phyloP scores from a whole-genome alignment of 495 filamentous ascomycete genomes.

The Lophiostoma macrostomum region DNA sequence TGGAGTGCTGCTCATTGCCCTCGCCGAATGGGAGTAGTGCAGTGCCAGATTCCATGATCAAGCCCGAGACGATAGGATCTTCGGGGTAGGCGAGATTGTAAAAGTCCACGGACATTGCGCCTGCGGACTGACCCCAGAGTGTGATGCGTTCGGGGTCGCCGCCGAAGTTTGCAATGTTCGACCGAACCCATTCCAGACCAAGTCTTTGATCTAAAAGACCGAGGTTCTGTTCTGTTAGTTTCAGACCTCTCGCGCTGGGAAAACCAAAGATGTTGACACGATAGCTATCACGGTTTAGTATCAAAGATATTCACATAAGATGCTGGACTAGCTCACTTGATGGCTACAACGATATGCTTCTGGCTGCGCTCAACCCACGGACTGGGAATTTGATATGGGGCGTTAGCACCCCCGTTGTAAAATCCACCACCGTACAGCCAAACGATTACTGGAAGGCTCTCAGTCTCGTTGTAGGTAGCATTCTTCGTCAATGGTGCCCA shows the following conservation, averaged over 20 bases:
- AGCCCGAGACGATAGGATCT: conserved; percentile 46
- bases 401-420: conserved; percentile 50
- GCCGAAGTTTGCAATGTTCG: conserved; percentile 55
- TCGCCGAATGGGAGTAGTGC: conserved; percentile 35
- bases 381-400: conserved; percentile 46
- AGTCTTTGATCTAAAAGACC: conserved; percentile 66
- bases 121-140: conserved; percentile 53
- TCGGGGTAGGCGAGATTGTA: conserved; percentile 46
- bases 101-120: conserved; percentile 36
- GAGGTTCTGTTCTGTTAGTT: conserved; percentile 42
- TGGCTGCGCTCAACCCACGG: conserved; percentile 46
- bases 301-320: too few species aligned
- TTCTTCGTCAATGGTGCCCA: conserved; percentile 56
- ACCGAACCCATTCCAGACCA: conserved; percentile 37
- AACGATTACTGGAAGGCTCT: conserved; percentile 60
- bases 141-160: conserved; percentile 51
- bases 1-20: conserved; percentile 37
- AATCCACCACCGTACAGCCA: conserved; percentile 69
- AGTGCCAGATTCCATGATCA: conserved; percentile 50
- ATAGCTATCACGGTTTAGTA: conserved; percentile 42
- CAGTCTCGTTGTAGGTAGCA: conserved; percentile 46
- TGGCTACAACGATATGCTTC: conserved; percentile 56
- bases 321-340: conserved; percentile 46
- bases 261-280: conserved; percentile 65
- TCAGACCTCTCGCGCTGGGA: conserved; percentile 47